Evolutionary conservation across 441 rosid species (phyloP), one percentile per base, ranked within the genome.

Genomic region (Populus hybrid): DNA sequence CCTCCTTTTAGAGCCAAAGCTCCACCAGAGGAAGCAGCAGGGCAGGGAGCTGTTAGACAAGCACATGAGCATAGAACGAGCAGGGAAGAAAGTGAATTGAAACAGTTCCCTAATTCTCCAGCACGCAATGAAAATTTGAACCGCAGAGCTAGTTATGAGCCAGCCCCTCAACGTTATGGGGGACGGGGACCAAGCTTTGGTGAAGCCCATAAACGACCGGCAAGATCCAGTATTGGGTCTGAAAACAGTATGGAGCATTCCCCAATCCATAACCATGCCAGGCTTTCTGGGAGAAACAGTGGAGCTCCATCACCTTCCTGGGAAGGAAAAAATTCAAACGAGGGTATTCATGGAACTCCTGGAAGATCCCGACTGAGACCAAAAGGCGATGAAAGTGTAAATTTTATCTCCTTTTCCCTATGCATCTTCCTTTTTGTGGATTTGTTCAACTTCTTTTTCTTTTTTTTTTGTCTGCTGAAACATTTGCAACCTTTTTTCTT

Each of bases 161-260:
- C 80, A 0, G 86, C 78, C 42, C 81, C 84, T 63, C 90, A 85
- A 73, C 89, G 87, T 68, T 80, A 67, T 69, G 91, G 91, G 34
- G 92, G 85, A 74, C 86, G 80, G 34, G 92, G 90, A 76, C 81
- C 76, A 1, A 57, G 81, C 79, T 77, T 81, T 66, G 88, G 83
- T 75, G 96, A 91, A 50, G 54, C 83, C 75, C 74, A 70, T 36
- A 90, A 67, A 85, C 85, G 89, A 77, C 83, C 83, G 69, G 81
- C 75, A 34, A 88, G 88, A 78, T 63, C 34, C n/a, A 84, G 84
- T 80, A 73, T 32, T 66, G 83, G 88, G 63, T 89, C 92, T 50
- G 95, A 92, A 36, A 85, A 89, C 85, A 91, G 89, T 74, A 71
- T 87, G 3, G 95, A 95, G 32, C 82, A 76, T 65, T 95, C 97